These are phyloP conservation scores for Arctostaphylos glauca DNA, from an alignment of 148 eudicot species.

Conservation along the genomic window DNA sequence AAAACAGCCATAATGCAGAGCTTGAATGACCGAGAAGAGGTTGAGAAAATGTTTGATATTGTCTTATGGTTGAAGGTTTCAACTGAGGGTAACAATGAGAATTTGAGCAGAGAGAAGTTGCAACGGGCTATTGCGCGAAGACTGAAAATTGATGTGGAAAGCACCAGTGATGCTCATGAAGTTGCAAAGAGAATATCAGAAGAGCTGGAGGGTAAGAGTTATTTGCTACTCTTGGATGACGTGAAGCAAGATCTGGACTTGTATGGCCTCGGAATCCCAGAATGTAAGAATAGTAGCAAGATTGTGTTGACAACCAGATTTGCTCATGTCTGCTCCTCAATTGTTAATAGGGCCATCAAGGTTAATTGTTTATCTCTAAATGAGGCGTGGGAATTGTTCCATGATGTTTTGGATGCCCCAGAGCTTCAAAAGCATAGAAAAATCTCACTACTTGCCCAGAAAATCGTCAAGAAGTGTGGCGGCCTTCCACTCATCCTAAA, in stretches of 20 bases:
- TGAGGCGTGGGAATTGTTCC: constrained; percentile 20
- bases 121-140: constrained; percentile 13
- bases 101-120: constrained; percentile 14
- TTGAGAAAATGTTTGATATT: constrained; percentile 7
- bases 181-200: constrained; percentile 11
- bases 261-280: constrained; percentile 3
- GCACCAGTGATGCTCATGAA: not conserved
- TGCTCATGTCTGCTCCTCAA: not conserved
- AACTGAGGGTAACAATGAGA: constrained; percentile 10
- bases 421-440: not conserved
- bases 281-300: constrained; percentile 13
- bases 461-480: not conserved
- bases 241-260: constrained; percentile 16
- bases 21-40: constrained; percentile 18
- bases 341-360: not conserved
- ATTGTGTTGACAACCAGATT: constrained; percentile 22
- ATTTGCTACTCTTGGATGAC: constrained; percentile 23
- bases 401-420: not conserved
- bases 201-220: constrained; percentile 6
- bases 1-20: constrained; percentile 21
- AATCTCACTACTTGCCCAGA: not conserved
- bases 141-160: constrained; percentile 1
- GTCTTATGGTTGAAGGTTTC: constrained; percentile 18
- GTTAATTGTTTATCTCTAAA: not conserved
- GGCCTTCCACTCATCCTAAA: constrained; percentile 16